Evolutionary conservation across 1,284 basidiomycete genomes (phyloP).

Genomic region (Peniophora sp.): DNA sequence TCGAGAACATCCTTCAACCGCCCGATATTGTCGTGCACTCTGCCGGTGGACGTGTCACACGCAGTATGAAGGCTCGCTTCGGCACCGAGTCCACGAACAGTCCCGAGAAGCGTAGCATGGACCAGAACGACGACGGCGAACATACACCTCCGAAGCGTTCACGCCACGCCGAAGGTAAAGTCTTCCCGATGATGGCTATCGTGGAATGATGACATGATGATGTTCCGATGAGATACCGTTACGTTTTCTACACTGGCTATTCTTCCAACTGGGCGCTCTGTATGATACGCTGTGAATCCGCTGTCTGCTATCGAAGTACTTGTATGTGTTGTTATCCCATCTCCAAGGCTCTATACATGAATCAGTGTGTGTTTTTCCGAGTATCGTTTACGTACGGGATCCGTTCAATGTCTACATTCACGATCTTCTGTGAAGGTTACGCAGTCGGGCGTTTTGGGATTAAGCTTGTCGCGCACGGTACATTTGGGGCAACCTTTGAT

Average conservation of each 20-base stretch:
- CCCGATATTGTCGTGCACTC: slow-evolving; percentile 1
- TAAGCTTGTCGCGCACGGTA: too few relatives aligned
- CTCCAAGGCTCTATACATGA: too few relatives aligned
- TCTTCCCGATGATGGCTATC: background rate
- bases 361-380: too few relatives aligned
- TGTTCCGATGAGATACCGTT: background rate
- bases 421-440: too few relatives aligned
- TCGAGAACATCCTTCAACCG: slow-evolving; percentile 13
- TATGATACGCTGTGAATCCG: too few relatives aligned
- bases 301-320: background rate
- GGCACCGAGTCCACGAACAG: slow-evolving; percentile 25
- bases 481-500: too few relatives aligned
- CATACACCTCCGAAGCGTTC: slow-evolving; percentile 7
- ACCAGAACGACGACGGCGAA: slow-evolving; percentile 15
- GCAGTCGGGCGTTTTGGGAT: too few relatives aligned
- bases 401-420: too few relatives aligned
- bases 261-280: too few relatives aligned
- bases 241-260: too few relatives aligned
- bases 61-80: slow-evolving; percentile 9
- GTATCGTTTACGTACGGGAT: too few relatives aligned
- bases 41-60: slow-evolving; percentile 4
- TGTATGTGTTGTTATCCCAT: slow-evolving; percentile 1
- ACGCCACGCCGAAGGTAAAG: slow-evolving; percentile 5
- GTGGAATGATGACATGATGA: background rate
- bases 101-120: slow-evolving; percentile 22